Evolutionary conservation across 1,284 basidiomycete genomes (phyloP).

Genomic region (Fomes fomentarius): DNA sequence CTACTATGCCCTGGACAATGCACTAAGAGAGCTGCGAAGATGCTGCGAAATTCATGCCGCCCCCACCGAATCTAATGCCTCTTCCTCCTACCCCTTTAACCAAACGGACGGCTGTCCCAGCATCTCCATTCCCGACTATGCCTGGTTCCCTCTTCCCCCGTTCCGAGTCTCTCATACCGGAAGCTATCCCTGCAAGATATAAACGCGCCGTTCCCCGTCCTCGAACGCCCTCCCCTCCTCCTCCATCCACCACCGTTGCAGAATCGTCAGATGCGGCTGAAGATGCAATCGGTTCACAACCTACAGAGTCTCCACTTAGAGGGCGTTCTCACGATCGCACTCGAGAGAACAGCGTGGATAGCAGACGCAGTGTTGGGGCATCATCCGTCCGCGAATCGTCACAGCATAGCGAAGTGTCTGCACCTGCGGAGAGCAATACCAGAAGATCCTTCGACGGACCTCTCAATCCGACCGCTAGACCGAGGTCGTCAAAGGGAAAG

Average conservation of each 20-base stretch:
- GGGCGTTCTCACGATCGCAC: conserved; percentile 3
- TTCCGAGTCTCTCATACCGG: conserved; percentile 64
- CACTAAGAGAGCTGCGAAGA: conserved; percentile 1
- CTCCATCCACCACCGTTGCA: background rate
- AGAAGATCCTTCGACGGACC: conserved; percentile 6
- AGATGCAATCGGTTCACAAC: background rate
- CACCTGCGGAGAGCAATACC: background rate
- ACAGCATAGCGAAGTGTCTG: background rate
- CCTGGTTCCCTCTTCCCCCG: conserved; percentile 78
- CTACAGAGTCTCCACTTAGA: background rate
- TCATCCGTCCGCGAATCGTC: conserved; percentile 1
- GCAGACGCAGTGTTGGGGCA: background rate
- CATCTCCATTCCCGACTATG: conserved; percentile 58
- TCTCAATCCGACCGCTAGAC: background rate
- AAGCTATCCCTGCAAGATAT: conserved; percentile 22
- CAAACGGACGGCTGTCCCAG: conserved; percentile 26
- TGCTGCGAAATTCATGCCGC: conserved; percentile 17
- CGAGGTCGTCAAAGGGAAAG: conserved; percentile 50
- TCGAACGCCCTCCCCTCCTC: conserved; percentile 21
- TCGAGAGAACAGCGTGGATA: background rate
- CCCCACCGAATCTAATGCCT: conserved; percentile 31
- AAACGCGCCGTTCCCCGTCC: conserved; percentile 13
- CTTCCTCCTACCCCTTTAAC: conserved; percentile 36
- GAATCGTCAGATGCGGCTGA: background rate
- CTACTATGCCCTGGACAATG: background rate